Evolutionary conservation across 768 basidiomycete genomes (phyloP).

Genomic region (Mycena sanguinolenta): DNA sequence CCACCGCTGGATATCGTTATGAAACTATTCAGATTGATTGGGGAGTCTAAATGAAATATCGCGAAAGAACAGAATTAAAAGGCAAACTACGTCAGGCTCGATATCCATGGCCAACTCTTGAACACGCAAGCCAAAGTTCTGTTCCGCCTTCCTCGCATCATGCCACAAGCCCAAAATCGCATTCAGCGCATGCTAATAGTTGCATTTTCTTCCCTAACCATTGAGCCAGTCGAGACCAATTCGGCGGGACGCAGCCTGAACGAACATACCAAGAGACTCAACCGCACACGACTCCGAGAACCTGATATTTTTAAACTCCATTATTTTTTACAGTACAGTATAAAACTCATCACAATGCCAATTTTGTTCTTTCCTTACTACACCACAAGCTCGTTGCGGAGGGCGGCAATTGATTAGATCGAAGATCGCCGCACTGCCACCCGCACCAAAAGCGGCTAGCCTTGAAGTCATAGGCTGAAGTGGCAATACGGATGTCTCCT

Average conservation of each 20-base stretch:
- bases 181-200: constrained; percentile 84
- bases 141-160: constrained; percentile 80
- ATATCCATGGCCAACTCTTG: constrained; percentile 80
- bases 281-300: constrained; percentile 80
- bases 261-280: constrained; percentile 49
- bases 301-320: constrained; percentile 90
- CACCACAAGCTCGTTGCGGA: no score
- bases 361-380: no score
- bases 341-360: no score
- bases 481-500: no score
- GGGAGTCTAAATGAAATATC: no score
- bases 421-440: constrained; percentile 1
- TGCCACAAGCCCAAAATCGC: constrained; percentile 87
- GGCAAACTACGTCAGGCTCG: constrained; percentile 33
- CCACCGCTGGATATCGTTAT: not conserved
- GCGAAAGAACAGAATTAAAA: no score
- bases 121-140: constrained; percentile 85
- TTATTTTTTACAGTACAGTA: no score
- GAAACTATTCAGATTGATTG: no score
- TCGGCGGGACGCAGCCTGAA: constrained; percentile 18
- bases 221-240: constrained; percentile 8
- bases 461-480: no score
- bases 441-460: no score
- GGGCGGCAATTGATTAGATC: no score
- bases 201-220: constrained; percentile 63